Evolutionary conservation across 495 filamentous ascomycete genomes (phyloP), one percentile per base, ranked within the genome.

Genomic region (Mytilinidion resinicola): DNA sequence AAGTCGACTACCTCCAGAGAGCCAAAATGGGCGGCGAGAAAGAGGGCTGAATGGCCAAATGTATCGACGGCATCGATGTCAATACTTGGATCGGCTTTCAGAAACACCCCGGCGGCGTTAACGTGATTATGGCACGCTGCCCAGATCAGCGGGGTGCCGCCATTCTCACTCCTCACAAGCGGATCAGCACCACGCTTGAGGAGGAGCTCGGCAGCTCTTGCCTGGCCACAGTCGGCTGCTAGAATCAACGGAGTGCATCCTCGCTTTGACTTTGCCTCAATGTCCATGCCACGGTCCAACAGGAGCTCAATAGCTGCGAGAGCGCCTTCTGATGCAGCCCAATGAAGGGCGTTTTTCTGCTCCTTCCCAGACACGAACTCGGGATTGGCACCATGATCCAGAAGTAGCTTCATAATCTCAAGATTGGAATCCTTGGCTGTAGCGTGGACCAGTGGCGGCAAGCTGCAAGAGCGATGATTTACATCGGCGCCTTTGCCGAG

Each of bases 1-100:
- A 42, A 21, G 4, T 54, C 47, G 49, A 54, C 33, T 15, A 49
- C 49, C 7, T 53, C 37, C 39, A 54, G 25, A 30, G 25, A 48
- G 6, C 60, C 60, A 52, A 57, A 62, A 39, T 62, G 60, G 33
- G 53, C 50, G 19, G 60, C 60, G 12, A 61, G 44, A 30, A 54
- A 61, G 20, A 56, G 21, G 11, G 53, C 35, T 14, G 36, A 36
- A 25, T 35, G 52, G 0, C 59, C 59, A 19, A 43, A 25, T 12
- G 44, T 20, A 37, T 61, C 59, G n/a, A 15, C 55, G 4, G 35
- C 52, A 51, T 61, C 35, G 6, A 61, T 56, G 9, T 56, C 35
- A 4, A 39, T 53, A 14, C 44, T 53, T 3, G 55, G 30, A 11
- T 43, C 44, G 25, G 25, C 25, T 30, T 6, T 6, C 12, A 61